Base-by-base conservation (phyloP, 2,329 filamentous ascomycete genomes). In the Fusarium circinatum region DNA sequence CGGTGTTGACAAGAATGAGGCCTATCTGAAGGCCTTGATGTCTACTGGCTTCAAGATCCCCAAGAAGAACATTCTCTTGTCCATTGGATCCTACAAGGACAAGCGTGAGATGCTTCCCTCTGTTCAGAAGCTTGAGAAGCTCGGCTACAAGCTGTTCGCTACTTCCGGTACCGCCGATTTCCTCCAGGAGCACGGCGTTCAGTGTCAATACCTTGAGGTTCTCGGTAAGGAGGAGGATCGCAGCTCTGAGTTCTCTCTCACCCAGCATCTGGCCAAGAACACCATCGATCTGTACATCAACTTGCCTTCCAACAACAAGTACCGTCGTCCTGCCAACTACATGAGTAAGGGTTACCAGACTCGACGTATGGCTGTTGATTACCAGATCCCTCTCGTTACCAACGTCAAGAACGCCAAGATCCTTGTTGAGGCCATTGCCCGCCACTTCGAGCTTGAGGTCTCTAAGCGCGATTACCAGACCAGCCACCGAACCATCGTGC, bases 371-470 rank as follows among this genome's bases (percentile, higher is more conserved):
- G 96, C 96, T 41, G 96, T 99, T 47, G 96, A 98, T 84, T 91
- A 98, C 85, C 96, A 98, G 85, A 97, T 96, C 62, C 96, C 96
- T 66, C 87, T 99, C 69, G 96, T 99, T 24, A 99, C 96, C 62
- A 99, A 99, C 79, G 96, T 99, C 83, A 99, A 99, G 89, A 98
- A 98, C 81, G 96, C 96, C 68, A 99, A 98, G 88, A 94, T 99
- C 68, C 85, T 99, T 58, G 92, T 99, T 60, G 96, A 99, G 85
- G 96, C 96, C 28, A 94, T 99, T 74, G 92, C 95, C 64, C 92
- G 96, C 67, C 93, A 97, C 82, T 98, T 94, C 80, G 91, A 95
- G 76, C 88, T 99, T 61, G 91, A 94, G 42, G 91, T 99, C 65
- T 90, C 91, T 80, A 92, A 91, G 74, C 91, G 95, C 64, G 96